phyloP scores from a whole-genome alignment of 2,329 filamentous ascomycete genomes.

The Xylaria sp. region DNA sequence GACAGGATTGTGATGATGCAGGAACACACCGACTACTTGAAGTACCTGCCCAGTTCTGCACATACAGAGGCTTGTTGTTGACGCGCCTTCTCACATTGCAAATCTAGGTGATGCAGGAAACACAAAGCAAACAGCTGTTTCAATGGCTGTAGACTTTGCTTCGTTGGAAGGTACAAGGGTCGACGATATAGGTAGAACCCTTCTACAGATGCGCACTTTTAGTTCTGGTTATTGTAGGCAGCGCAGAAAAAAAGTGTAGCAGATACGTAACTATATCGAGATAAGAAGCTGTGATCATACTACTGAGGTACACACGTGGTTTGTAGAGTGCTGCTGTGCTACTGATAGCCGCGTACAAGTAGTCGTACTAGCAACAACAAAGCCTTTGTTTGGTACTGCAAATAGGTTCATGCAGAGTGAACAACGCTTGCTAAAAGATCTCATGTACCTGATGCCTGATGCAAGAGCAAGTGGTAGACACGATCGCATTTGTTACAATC shows the following conservation, averaged over 20 bases:
- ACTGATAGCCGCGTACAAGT: background rate
- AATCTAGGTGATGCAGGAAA: background rate
- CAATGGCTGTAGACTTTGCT: background rate
- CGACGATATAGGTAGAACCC: background rate
- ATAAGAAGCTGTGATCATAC: too few relatives aligned
- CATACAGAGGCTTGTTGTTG: background rate
- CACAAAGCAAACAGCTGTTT: background rate
- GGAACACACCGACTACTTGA: background rate
- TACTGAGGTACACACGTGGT: background rate
- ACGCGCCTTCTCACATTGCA: background rate
- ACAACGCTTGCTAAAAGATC: background rate
- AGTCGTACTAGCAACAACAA: background rate
- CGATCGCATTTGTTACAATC: too few relatives aligned
- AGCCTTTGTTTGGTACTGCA: background rate
- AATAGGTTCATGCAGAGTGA: background rate
- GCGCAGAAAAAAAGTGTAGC: background rate
- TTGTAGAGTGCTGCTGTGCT: slow-evolving; percentile 2
- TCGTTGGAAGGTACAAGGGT: background rate
- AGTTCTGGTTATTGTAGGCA: background rate
- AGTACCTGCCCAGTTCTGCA: background rate
- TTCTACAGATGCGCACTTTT: background rate
- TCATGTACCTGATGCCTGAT: background rate
- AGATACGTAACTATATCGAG: background rate
- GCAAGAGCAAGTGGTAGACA: too few relatives aligned
- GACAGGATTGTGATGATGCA: background rate